Base-by-base conservation (phyloP, 805 yeast genomes). In the Lachancea nothofagi region DNA sequence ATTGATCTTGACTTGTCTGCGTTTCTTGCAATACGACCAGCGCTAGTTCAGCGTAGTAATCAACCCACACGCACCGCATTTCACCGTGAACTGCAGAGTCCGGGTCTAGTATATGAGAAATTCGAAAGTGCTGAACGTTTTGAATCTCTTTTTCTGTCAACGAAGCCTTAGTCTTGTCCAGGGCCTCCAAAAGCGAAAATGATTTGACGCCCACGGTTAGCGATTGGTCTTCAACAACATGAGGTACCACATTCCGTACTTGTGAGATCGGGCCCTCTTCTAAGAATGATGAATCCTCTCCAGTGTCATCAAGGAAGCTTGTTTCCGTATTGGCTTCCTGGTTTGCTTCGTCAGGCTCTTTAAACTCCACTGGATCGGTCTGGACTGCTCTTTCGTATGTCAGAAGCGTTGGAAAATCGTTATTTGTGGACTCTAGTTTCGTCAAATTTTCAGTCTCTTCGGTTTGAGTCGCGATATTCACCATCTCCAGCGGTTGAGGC, bases 381-480 rank as follows among this genome's bases (percentile, higher is more conserved):
- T 56, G 61, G n/a, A 51, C 42, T 5, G 45, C 49, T 19, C 48
- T 51, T 20, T 53, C 56, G 41, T 53, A 56, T 0, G 56, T 54
- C 12, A 53, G 42, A 2, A 39, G 23, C 8, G 45, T 41, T 10
- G 33, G 42, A 9, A 38, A n/a, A 13, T 5, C 37, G 3, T 6
- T 13, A 2, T 10, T 4, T 13, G 19, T 12, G 7, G 5, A 7
- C 3, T 9, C 10, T 14, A 25, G 22, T 5, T 4, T 13, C 9
- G 15, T 7, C 15, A 15, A 12, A 10, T 18, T 13, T 17, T 12
- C 40, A 5, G 13, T 13, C 14, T 35, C 43, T 23, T 54, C 57
- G 2, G 61, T 56, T 34, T 56, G 59, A 5, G 50, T 42, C 2
- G 53, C 38, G 3, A 43, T 44, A 27, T 40, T 44, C 6, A 48